phyloP scores from a whole-genome alignment of 768 basidiomycete genomes.

The Gymnopilus junonius region DNA sequence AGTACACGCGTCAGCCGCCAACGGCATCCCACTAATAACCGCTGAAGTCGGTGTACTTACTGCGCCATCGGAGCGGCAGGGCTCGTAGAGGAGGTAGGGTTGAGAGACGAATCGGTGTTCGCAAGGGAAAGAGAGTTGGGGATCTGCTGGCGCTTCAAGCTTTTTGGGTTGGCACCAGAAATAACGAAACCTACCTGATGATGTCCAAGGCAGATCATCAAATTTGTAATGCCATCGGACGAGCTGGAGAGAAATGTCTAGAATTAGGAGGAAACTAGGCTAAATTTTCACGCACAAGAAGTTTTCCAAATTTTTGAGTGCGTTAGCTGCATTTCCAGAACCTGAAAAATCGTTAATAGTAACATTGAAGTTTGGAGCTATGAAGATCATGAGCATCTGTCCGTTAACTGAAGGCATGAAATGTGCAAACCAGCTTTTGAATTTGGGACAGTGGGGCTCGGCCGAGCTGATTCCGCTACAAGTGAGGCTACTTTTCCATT shows the following conservation, averaged over 20 bases:
- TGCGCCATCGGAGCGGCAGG: neutral
- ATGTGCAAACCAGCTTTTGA: neutral
- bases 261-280: neutral
- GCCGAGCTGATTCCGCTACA: neutral
- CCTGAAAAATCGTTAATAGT: neutral
- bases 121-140: neutral
- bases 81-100: neutral
- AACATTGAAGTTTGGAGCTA: neutral
- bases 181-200: neutral
- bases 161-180: neutral
- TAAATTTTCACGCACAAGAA: neutral
- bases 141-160: neutral
- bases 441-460: neutral
- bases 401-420: neutral
- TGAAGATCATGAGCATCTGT: neutral
- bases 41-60: neutral
- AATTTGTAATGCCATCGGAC: neutral
- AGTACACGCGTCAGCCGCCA: neutral
- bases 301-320: neutral
- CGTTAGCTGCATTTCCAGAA: neutral
- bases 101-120: neutral
- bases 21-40: neutral
- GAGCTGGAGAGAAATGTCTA: neutral
- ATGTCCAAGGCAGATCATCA: neutral
- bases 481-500: neutral